A percentile compares a stretch with the other conserved stretches of the same genome.
Evolutionary conservation across 116 monocot species (phyloP).

Genomic region (Zostera marina): DNA sequence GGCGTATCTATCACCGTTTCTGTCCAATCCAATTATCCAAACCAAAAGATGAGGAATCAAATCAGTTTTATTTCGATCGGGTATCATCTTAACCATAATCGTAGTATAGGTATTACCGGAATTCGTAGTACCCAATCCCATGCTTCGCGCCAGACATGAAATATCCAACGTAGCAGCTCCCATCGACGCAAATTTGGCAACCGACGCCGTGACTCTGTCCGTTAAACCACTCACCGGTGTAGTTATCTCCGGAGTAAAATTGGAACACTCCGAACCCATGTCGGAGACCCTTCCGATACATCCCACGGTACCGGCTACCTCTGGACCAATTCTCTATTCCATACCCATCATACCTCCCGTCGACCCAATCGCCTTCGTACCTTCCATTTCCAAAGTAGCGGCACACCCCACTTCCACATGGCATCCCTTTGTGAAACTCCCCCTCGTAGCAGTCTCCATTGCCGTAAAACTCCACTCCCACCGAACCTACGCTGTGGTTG

Average conservation of each 20-base stretch:
- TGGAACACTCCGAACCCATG: slow-evolving; percentile 76
- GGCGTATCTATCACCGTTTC: slow-evolving; percentile 75
- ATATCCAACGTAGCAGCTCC: slow-evolving; percentile 73
- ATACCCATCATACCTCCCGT: slow-evolving; percentile 81
- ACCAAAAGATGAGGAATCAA: too few species aligned
- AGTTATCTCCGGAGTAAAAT: slow-evolving; percentile 82
- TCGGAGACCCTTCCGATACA: slow-evolving; percentile 64
- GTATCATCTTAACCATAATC: neutral
- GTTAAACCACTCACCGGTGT: slow-evolving; percentile 72
- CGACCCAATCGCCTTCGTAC: slow-evolving; percentile 92
- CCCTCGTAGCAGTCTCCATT: slow-evolving; percentile 73
- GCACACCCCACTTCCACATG: slow-evolving; percentile 52
- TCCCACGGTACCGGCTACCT: slow-evolving; percentile 75
- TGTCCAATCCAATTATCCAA: slow-evolving; percentile 12
- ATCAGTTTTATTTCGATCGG: neutral
- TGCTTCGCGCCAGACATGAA: slow-evolving; percentile 94
- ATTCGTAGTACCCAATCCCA: slow-evolving; percentile 82
- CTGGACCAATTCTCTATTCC: slow-evolving; percentile 91
- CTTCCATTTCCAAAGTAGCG: slow-evolving; percentile 56
- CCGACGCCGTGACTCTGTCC: slow-evolving; percentile 98
- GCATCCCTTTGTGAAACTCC: slow-evolving; percentile 43
- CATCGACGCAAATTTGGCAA: slow-evolving; percentile 73
- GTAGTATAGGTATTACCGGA: slow-evolving; percentile 32
- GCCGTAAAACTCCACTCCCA: slow-evolving; percentile 54
- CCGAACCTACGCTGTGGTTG: slow-evolving; percentile 12